These are phyloP conservation scores for Medicago truncatula DNA, from an alignment of 306 rosid species.

Conservation along the genomic window MtrunA17r5.0-ANR NC_053048.1:43499001-43499500, in stretches of 20 bases:
- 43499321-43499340: too few relatives aligned
- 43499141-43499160: constrained; percentile 92
- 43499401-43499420: too few relatives aligned
- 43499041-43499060: constrained; percentile 66
- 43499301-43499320: too few relatives aligned
- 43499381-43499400: too few relatives aligned
- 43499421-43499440: too few relatives aligned
- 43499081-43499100: constrained; percentile 51
- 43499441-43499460: too few relatives aligned
- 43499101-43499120: constrained; percentile 81
- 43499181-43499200: background rate
- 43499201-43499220: background rate
- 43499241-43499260: background rate
- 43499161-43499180: constrained; percentile 95
- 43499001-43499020: constrained; percentile 88
- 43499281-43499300: too few relatives aligned
- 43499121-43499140: constrained; percentile 96
- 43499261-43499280: background rate
- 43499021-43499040: constrained; percentile 61
- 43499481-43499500: background rate
- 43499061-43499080: constrained; percentile 70
- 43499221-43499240: background rate
- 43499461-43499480: background rate
- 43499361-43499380: too few relatives aligned
- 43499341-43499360: too few relatives aligned